phyloP scores from a whole-genome alignment of 2,329 filamentous ascomycete species.

The Stachybotrys chlorohalonatus region DNA sequence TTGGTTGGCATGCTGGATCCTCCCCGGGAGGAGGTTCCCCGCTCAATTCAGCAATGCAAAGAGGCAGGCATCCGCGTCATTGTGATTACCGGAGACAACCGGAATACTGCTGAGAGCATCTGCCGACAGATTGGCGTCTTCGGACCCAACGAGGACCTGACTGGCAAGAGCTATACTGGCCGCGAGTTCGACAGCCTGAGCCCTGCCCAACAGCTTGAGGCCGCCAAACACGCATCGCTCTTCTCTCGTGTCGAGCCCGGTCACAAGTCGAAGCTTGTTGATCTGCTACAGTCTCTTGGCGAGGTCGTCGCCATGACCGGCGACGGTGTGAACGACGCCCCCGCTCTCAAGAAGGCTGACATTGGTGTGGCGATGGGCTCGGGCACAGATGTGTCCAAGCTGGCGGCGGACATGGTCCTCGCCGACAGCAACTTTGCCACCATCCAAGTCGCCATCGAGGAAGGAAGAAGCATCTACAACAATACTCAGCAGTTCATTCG shows the following conservation, averaged over 20 bases:
- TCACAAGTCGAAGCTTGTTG: slow-evolving; percentile 97
- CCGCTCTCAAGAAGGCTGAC: slow-evolving; percentile 95
- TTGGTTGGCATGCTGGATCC: slow-evolving; percentile 96
- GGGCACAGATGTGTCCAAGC: slow-evolving; percentile 91
- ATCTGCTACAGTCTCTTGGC: slow-evolving; percentile 83
- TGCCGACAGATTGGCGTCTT: slow-evolving; percentile 97
- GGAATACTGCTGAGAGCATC: slow-evolving; percentile 94
- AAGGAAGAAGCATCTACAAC: slow-evolving; percentile 97
- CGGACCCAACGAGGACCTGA: slow-evolving; percentile 67
- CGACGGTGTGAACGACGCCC: slow-evolving; percentile 96
- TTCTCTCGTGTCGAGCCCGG: slow-evolving; percentile 94
- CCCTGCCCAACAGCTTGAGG: slow-evolving; percentile 70
- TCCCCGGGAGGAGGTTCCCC: slow-evolving; percentile 81
- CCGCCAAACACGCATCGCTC: slow-evolving; percentile 75
- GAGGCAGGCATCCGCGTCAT: slow-evolving; percentile 93
- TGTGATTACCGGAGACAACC: slow-evolving; percentile 97
- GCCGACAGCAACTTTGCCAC: slow-evolving; percentile 99
- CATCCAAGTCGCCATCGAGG: slow-evolving; percentile 91
- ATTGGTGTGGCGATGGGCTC: slow-evolving; percentile 99
- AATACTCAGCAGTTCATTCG: slow-evolving; percentile 99
- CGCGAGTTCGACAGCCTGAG: slow-evolving; percentile 86
- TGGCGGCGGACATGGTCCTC: slow-evolving; percentile 97
- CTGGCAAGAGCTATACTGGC: slow-evolving; percentile 89
- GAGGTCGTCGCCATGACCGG: slow-evolving; percentile 99
- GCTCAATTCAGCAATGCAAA: slow-evolving; percentile 80